Conservation (phyloP, 108 stramenopile genomes). For the Discostella pseudostelligera region DNA sequence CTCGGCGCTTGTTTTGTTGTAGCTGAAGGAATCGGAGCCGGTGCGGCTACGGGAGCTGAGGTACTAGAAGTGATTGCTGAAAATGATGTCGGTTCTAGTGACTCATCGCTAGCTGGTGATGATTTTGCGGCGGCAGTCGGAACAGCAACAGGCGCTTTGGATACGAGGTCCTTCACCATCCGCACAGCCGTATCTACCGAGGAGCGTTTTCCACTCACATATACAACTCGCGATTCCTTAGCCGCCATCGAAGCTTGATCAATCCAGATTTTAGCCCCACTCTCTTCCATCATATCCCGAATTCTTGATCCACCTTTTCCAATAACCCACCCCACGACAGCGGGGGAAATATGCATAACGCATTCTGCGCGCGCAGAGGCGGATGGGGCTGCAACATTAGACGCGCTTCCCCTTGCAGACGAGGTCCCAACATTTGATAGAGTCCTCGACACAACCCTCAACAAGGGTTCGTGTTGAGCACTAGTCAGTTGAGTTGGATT, state of each 20-base stretch:
- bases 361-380: slow-evolving; percentile 54
- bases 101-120: slow-evolving; percentile 3
- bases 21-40: slow-evolving; percentile 13
- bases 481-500: slow-evolving; percentile 22
- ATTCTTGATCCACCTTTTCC: slow-evolving; percentile 87
- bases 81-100: slow-evolving; percentile 31
- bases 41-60: slow-evolving; percentile 10
- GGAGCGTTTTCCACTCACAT: slow-evolving; percentile 78
- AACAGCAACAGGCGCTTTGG: slow-evolving; percentile 69
- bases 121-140: slow-evolving; percentile 34
- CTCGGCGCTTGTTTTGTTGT: slow-evolving; percentile 7
- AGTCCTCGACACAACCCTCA: slow-evolving; percentile 45
- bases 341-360: slow-evolving; percentile 69
- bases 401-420: slow-evolving; percentile 17
- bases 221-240: slow-evolving; percentile 76
- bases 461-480: slow-evolving; percentile 43
- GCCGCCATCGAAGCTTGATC: slow-evolving; percentile 84
- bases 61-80: slow-evolving; percentile 30
- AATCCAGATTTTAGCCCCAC: slow-evolving; percentile 89
- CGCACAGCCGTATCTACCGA: slow-evolving; percentile 71
- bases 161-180: slow-evolving; percentile 76
- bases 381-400: slow-evolving; percentile 21
- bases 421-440: slow-evolving; percentile 24
- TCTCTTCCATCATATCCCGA: slow-evolving; percentile 89
- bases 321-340: slow-evolving; percentile 88